These are phyloP conservation scores for Hyaloscypha bicolor DNA, from an alignment of 495 filamentous ascomycete genomes.

Conservation along the genomic window DNA sequence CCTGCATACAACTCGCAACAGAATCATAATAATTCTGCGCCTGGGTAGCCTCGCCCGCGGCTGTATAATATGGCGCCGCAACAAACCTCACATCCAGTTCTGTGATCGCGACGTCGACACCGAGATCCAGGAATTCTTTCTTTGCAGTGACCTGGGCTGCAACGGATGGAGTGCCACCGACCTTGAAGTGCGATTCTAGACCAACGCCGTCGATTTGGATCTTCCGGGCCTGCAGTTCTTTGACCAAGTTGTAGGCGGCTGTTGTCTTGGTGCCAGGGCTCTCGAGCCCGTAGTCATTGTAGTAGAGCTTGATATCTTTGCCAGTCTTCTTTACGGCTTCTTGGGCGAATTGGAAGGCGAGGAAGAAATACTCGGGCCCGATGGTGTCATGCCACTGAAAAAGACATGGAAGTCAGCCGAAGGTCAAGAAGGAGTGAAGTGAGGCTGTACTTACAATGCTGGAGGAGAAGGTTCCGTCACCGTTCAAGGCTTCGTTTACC, in stretches of 20 bases:
- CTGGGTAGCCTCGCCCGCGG: constrained; percentile 55
- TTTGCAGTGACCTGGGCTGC: constrained; percentile 52
- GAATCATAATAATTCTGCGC: constrained; percentile 53
- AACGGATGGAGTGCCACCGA: constrained; percentile 51
- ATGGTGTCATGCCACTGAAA: constrained; percentile 26
- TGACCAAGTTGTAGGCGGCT: constrained; percentile 49
- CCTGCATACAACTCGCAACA: constrained; percentile 60
- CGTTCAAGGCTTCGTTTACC: constrained; percentile 70
- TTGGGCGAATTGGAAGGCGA: constrained; percentile 54
- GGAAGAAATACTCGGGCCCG: constrained; percentile 58
- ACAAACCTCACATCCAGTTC: constrained; percentile 59
- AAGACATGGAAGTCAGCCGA: neutral
- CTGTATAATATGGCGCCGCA: constrained; percentile 44
- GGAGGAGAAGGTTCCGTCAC: constrained; percentile 61
- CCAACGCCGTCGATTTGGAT: constrained; percentile 67
- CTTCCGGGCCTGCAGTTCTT: constrained; percentile 52
- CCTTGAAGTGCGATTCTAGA: constrained; percentile 63
- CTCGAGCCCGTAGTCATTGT: constrained; percentile 74
- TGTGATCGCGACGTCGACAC: constrained; percentile 63
- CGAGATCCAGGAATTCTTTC: constrained; percentile 48
- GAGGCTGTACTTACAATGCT: constrained; percentile 55
- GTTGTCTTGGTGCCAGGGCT: constrained; percentile 49
- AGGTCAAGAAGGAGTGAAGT: neutral
- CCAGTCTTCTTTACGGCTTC: constrained; percentile 53
- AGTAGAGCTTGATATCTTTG: constrained; percentile 56